phyloP scores from a whole-genome alignment of 140 eudicot genomes.

The Anethum foeniculum region DNA sequence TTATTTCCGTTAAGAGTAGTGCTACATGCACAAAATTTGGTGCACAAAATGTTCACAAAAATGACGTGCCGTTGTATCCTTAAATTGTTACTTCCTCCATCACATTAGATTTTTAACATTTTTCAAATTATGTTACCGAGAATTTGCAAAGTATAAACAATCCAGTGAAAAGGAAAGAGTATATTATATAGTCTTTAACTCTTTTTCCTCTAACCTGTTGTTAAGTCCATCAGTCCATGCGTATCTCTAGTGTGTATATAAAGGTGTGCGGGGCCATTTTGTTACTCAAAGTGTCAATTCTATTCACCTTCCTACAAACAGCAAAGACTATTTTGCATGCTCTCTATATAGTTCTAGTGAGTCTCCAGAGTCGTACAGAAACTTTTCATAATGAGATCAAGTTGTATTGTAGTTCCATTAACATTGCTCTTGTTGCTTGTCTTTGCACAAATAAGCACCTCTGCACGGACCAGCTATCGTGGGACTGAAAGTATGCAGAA shows the following conservation, averaged over 20 bases:
- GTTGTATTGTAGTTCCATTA: constrained; percentile 21
- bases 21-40: too few relatives aligned
- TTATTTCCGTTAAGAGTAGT: too few relatives aligned
- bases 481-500: constrained; percentile 28
- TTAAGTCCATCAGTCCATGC: not conserved
- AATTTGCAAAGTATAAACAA: too few relatives aligned
- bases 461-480: constrained; percentile 31
- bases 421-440: constrained; percentile 28
- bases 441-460: constrained; percentile 22
- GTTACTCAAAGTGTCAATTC: not conserved
- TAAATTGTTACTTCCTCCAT: too few relatives aligned
- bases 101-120: too few relatives aligned
- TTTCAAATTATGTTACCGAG: too few relatives aligned
- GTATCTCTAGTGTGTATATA: constrained; percentile 1
- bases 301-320: not conserved
- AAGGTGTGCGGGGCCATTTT: not conserved
- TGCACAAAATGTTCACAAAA: too few relatives aligned
- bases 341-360: not conserved
- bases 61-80: too few relatives aligned
- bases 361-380: not conserved
- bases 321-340: not conserved
- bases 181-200: too few relatives aligned
- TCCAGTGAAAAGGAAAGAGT: too few relatives aligned
- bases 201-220: not conserved
- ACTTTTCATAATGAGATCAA: constrained; percentile 27